Evolutionary conservation across 83 land plant genomes (phyloP).

Genomic region (Thuja plicata): DNA sequence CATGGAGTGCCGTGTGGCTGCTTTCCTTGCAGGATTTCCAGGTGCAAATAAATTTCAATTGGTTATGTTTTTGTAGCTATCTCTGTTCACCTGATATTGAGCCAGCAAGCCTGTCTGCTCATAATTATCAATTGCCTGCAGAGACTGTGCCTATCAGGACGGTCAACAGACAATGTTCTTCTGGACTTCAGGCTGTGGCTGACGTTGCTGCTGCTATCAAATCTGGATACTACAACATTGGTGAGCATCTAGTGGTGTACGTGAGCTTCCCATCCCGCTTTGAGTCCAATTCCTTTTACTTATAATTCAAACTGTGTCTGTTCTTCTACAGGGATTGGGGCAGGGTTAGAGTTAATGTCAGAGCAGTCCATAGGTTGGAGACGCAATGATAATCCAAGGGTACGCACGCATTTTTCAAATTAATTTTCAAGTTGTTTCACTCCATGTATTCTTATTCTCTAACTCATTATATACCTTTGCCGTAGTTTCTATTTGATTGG

Average conservation of each 20-base stretch:
- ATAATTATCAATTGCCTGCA: slow-evolving; percentile 19
- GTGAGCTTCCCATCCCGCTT: background rate
- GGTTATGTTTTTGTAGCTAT: slow-evolving; percentile 2
- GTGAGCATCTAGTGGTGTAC: slow-evolving; percentile 27
- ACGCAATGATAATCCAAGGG: slow-evolving; percentile 43
- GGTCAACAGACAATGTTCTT: slow-evolving; percentile 94
- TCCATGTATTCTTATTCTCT: background rate
- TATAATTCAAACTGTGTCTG: background rate
- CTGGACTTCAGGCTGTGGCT: slow-evolving; percentile 95
- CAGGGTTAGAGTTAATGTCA: slow-evolving; percentile 75
- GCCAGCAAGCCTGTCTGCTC: background rate
- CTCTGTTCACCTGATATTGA: background rate
- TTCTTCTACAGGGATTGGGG: slow-evolving; percentile 77
- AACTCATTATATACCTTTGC: background rate
- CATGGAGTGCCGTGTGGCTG: slow-evolving; percentile 93
- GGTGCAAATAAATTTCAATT: slow-evolving; percentile 40
- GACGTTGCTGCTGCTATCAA: slow-evolving; percentile 87
- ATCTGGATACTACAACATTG: slow-evolving; percentile 93
- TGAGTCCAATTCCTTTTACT: slow-evolving; percentile 8
- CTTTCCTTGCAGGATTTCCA: slow-evolving; percentile 97
- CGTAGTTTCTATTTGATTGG: background rate
- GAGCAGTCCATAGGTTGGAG: slow-evolving; percentile 46
- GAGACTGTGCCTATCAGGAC: slow-evolving; percentile 89
- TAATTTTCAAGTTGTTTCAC: background rate
- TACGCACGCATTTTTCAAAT: background rate